Evolutionary conservation across 352 stramenopile genomes (phyloP).

Genomic region (Pythium graminicola): DNA sequence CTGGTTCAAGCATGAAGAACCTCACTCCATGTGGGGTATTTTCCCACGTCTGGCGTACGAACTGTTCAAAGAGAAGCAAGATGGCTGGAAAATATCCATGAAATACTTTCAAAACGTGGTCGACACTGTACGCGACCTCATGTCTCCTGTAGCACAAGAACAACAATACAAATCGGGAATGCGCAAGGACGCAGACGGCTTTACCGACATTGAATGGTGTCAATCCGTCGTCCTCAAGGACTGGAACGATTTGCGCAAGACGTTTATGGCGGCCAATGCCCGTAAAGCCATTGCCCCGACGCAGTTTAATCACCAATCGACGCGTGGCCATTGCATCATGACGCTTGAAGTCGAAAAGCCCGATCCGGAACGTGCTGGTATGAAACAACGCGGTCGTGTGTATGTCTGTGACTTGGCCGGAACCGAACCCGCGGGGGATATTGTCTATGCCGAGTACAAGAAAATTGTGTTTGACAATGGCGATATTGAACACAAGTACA

Average conservation of each 20-base stretch:
- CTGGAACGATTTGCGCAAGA: slow-evolving; percentile 89
- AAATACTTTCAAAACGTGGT: slow-evolving; percentile 98
- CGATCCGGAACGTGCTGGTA: slow-evolving; percentile 81
- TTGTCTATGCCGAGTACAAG: slow-evolving; percentile 92
- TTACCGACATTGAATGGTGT: slow-evolving; percentile 95
- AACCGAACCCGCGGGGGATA: slow-evolving; percentile 91
- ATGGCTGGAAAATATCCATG: slow-evolving; percentile 96
- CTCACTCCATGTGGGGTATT: slow-evolving; percentile 87
- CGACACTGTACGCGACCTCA: slow-evolving; percentile 92
- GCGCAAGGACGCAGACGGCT: slow-evolving; percentile 91
- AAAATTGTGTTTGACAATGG: slow-evolving; percentile 88
- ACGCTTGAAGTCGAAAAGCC: slow-evolving; percentile 93
- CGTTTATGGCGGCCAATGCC: slow-evolving; percentile 88
- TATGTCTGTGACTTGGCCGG: slow-evolving; percentile 93
- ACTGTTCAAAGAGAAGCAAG: slow-evolving; percentile 91
- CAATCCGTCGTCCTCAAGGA: slow-evolving; percentile 88
- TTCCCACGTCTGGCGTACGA: slow-evolving; percentile 91
- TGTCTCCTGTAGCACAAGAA: slow-evolving; percentile 90
- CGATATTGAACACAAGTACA: slow-evolving; percentile 90
- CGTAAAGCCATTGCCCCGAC: slow-evolving; percentile 92
- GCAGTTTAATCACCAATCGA: slow-evolving; percentile 94
- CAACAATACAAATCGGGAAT: slow-evolving; percentile 94
- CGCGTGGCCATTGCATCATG: slow-evolving; percentile 94
- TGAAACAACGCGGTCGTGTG: slow-evolving; percentile 86
- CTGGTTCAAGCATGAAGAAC: slow-evolving; percentile 91